Conservation (phyloP, 768 basidiomycete genomes). For the Pleurotus sapidus region DNA sequence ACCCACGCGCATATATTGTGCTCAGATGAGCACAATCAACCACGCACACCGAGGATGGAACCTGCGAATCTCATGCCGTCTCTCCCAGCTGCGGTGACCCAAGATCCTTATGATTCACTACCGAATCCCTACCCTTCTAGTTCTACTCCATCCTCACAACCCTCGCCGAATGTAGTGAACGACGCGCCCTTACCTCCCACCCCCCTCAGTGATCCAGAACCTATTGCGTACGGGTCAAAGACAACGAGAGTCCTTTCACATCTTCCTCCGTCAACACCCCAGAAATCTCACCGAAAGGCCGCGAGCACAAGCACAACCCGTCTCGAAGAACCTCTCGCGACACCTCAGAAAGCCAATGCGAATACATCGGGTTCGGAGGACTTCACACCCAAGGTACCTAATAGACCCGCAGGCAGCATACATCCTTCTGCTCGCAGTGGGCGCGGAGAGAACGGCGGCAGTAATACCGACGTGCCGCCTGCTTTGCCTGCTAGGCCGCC, state of each 20-base stretch:
- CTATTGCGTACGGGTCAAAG: constrained; percentile 67
- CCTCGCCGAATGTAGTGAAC: constrained; percentile 33
- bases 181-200: constrained; percentile 72
- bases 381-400: constrained; percentile 69
- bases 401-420: constrained; percentile 69
- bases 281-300: background rate
- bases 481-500: constrained; percentile 1
- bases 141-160: constrained; percentile 8
- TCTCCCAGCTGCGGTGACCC: background rate
- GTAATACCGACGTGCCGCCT: background rate
- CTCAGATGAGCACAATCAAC: constrained; percentile 39
- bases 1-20: constrained; percentile 65
- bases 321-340: constrained; percentile 10
- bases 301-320: background rate
- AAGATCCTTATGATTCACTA: background rate
- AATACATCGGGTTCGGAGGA: constrained; percentile 38
- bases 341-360: constrained; percentile 23
- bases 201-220: constrained; percentile 60
- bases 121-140: background rate
- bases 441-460: background rate
- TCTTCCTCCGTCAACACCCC: constrained; percentile 24
- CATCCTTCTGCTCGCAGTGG: constrained; percentile 52
- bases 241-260: constrained; percentile 64
- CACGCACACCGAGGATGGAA: background rate
- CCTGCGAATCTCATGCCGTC: background rate